A percentile compares a stretch with the other conserved stretches of the same genome.
phyloP scores from a whole-genome alignment of 2,329 filamentous ascomycete species.

The Fusarium transvaalense region DNA sequence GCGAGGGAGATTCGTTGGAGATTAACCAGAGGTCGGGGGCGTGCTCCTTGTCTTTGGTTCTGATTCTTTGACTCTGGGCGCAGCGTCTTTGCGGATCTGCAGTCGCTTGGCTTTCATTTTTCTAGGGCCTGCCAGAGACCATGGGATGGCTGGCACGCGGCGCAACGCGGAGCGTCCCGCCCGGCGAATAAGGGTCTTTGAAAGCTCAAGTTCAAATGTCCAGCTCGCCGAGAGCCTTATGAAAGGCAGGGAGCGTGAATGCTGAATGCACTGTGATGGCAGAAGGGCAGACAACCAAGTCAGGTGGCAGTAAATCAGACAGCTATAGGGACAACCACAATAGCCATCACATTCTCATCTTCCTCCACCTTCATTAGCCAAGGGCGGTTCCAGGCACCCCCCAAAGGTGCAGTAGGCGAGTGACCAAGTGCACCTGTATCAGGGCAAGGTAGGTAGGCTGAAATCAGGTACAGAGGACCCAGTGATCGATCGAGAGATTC shows the following conservation, averaged over 20 bases:
- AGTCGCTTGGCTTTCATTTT: conserved; percentile 38
- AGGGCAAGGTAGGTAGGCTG: conserved; percentile 23
- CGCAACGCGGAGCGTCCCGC: conserved; percentile 44
- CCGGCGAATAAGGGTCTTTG: conserved; percentile 38
- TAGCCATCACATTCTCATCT: conserved; percentile 38
- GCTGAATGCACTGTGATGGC: conserved; percentile 34
- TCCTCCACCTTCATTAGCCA: conserved; percentile 28
- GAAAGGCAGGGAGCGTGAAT: conserved; percentile 12
- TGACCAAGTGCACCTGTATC: conserved; percentile 32
- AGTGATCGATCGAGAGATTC: conserved; percentile 43
- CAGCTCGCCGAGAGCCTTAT: conserved; percentile 23
- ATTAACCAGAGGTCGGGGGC: conserved; percentile 28
- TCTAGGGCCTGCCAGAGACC: conserved; percentile 23
- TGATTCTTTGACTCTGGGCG: conserved; percentile 35
- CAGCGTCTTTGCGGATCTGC: conserved; percentile 40
- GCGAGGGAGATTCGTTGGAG: conserved; percentile 33
- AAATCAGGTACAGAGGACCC: conserved; percentile 40
- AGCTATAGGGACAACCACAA: conserved; percentile 36
- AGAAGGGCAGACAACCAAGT: conserved; percentile 26
- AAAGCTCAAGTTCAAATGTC: conserved; percentile 21
- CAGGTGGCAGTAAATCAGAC: conserved; percentile 42
- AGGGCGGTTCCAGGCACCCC: conserved; percentile 18
- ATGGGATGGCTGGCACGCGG: conserved; percentile 45
- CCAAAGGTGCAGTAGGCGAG: conserved; percentile 28
- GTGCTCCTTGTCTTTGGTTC: conserved; percentile 40